A percentile compares a stretch with the other conserved stretches of the same genome.
Conservation (phyloP, 148 eudicot genomes). For the Nyssa sinensis region DNA sequence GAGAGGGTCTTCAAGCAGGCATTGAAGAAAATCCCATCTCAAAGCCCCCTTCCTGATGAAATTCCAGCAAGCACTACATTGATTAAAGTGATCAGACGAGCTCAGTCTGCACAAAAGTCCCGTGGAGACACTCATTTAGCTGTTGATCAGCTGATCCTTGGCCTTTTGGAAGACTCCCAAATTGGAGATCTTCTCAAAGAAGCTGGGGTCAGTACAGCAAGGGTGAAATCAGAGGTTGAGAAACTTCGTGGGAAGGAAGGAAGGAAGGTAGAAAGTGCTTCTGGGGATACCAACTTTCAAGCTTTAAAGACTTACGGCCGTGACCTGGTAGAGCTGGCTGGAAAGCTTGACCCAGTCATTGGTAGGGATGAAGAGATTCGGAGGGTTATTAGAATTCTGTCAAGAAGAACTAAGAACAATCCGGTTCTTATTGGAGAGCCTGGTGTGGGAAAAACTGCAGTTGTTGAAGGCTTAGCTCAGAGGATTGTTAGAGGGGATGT, state of each 20-base stretch:
- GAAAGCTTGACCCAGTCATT: slow-evolving; percentile 89
- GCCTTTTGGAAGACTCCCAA: slow-evolving; percentile 78
- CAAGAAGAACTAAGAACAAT: slow-evolving; percentile 85
- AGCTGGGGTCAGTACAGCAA: slow-evolving; percentile 50
- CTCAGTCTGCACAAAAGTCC: slow-evolving; percentile 59
- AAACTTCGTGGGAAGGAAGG: slow-evolving; percentile 74
- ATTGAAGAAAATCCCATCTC: slow-evolving; percentile 59
- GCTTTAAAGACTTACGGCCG: slow-evolving; percentile 81
- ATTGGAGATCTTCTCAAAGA: slow-evolving; percentile 57
- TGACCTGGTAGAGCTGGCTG: slow-evolving; percentile 82
- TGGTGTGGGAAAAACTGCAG: slow-evolving; percentile 89
- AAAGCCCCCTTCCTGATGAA: slow-evolving; percentile 65
- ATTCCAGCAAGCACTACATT: slow-evolving; percentile 58
- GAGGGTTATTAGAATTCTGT: slow-evolving; percentile 68
- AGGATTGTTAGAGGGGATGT: slow-evolving; percentile 82
- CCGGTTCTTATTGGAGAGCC: slow-evolving; percentile 89
- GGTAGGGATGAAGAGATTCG: slow-evolving; percentile 89
- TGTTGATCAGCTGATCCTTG: slow-evolving; percentile 67
- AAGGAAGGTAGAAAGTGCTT: slow-evolving; percentile 74
- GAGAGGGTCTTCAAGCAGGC: slow-evolving; percentile 65
- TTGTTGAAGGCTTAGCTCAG: slow-evolving; percentile 87
- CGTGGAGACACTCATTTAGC: slow-evolving; percentile 77
- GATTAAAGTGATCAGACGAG: slow-evolving; percentile 64
- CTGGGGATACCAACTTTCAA: slow-evolving; percentile 64
- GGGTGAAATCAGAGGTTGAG: slow-evolving; percentile 63